These are phyloP conservation scores for Wallacemonas sp. DNA, from an alignment of 208 protist species.

Conservation along the genomic window DNA sequence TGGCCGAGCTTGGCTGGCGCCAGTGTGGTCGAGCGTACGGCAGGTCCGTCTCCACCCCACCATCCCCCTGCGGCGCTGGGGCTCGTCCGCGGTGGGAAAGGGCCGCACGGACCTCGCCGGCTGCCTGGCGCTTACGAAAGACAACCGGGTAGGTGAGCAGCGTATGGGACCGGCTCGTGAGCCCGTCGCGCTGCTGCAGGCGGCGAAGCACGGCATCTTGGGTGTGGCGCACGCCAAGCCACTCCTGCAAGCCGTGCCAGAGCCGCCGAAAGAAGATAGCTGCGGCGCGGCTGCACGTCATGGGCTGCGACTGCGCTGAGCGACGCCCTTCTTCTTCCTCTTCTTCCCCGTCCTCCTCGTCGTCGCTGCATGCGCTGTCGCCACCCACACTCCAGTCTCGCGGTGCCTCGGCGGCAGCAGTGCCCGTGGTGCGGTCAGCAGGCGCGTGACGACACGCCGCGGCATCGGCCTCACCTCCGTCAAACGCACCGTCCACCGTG, in stretches of 20 bases:
- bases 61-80: background rate
- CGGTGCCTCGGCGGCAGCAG: too few relatives aligned
- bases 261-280: background rate
- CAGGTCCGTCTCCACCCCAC: background rate
- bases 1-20: slow-evolving; percentile 40
- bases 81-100: background rate
- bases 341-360: background rate
- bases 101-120: background rate
- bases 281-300: background rate
- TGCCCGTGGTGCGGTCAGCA: too few relatives aligned
- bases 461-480: too few relatives aligned
- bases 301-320: too few relatives aligned
- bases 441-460: too few relatives aligned
- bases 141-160: slow-evolving; percentile 13
- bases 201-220: slow-evolving; percentile 4
- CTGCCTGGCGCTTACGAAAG: background rate
- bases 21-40: slow-evolving; percentile 13
- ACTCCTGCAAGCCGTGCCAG: slow-evolving; percentile 1
- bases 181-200: slow-evolving; percentile 6
- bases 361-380: background rate
- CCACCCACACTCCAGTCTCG: too few relatives aligned
- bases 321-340: too few relatives aligned
- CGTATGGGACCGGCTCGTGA: background rate
- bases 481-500: too few relatives aligned
- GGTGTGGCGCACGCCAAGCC: background rate